Evolutionary conservation across 2,329 filamentous ascomycete species (phyloP).

Genomic region (Paraphoma sp.): DNA sequence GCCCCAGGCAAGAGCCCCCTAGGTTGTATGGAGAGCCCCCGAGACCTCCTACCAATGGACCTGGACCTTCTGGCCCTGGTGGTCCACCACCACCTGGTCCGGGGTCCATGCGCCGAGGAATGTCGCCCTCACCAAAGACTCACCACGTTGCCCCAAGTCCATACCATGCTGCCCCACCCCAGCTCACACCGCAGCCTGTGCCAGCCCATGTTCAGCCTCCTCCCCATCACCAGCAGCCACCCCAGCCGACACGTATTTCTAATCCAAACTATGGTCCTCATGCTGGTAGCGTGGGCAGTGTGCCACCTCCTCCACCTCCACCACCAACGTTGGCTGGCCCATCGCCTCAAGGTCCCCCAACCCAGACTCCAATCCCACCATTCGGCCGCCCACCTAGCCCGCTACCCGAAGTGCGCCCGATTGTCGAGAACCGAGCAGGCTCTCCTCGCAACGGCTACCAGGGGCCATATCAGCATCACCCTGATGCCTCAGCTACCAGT

Average conservation of each 20-base stretch:
- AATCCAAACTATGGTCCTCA: constrained; percentile 57
- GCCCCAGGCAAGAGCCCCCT: constrained; percentile 75
- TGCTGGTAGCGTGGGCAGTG: constrained; percentile 43
- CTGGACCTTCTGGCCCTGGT: constrained; percentile 50
- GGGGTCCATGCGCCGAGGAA: constrained; percentile 55
- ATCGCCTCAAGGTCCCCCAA: constrained; percentile 53
- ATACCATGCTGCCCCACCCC: constrained; percentile 55
- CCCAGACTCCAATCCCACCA: constrained; percentile 61
- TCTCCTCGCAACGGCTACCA: constrained; percentile 91
- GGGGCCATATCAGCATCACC: constrained; percentile 79
- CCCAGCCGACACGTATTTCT: constrained; percentile 55
- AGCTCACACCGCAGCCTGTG: constrained; percentile 60
- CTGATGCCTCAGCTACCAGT: constrained; percentile 63
- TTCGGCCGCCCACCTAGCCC: constrained; percentile 80
- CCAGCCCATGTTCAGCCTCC: constrained; percentile 53
- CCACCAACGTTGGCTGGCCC: constrained; percentile 62
- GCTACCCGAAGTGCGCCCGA: constrained; percentile 80
- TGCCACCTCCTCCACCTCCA: constrained; percentile 62
- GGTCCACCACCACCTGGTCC: constrained; percentile 49
- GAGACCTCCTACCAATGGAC: constrained; percentile 56
- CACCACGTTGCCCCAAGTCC: constrained; percentile 60
- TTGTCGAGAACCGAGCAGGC: constrained; percentile 84
- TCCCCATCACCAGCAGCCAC: constrained; percentile 33
- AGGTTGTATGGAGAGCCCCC: constrained; percentile 72
- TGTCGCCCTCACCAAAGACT: constrained; percentile 67